These are phyloP conservation scores for Tricholoma bakamatsutake DNA, from an alignment of 768 basidiomycete species.

Conservation along the genomic window DNA sequence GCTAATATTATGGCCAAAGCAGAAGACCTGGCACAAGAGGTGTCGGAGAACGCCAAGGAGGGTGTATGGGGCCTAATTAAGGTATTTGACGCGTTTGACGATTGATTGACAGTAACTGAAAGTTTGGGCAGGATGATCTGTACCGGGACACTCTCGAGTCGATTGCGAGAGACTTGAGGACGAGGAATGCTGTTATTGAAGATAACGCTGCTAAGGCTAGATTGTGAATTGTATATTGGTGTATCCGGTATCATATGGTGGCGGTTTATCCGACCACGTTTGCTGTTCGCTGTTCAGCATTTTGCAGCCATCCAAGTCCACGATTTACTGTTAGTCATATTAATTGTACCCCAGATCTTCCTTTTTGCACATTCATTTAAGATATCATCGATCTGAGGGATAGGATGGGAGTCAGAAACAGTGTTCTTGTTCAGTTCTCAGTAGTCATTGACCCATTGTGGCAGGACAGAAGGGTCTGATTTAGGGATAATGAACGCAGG, in stretches of 20 bases:
- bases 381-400: too few species aligned
- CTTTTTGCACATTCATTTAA: too few species aligned
- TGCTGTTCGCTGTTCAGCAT: too few species aligned
- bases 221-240: constrained; percentile 22
- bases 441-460: too few species aligned
- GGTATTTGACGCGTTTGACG: constrained; percentile 26
- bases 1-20: constrained; percentile 57
- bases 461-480: too few species aligned
- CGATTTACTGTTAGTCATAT: too few species aligned
- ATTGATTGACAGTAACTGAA: constrained; percentile 6
- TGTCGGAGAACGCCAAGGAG: constrained; percentile 43
- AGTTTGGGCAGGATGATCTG: constrained; percentile 39
- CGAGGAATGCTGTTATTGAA: constrained; percentile 31
- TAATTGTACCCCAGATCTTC: too few species aligned
- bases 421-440: too few species aligned
- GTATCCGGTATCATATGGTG: neutral
- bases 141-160: constrained; percentile 49
- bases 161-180: constrained; percentile 32
- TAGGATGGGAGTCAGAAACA: too few species aligned
- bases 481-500: too few species aligned
- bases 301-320: too few species aligned
- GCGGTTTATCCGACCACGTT: neutral
- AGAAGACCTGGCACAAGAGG: constrained; percentile 49
- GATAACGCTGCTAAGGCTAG: constrained; percentile 47
- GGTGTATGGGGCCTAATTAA: constrained; percentile 76